Conservation (phyloP, 768 basidiomycete species). For the Lentinula edodes region DNA sequence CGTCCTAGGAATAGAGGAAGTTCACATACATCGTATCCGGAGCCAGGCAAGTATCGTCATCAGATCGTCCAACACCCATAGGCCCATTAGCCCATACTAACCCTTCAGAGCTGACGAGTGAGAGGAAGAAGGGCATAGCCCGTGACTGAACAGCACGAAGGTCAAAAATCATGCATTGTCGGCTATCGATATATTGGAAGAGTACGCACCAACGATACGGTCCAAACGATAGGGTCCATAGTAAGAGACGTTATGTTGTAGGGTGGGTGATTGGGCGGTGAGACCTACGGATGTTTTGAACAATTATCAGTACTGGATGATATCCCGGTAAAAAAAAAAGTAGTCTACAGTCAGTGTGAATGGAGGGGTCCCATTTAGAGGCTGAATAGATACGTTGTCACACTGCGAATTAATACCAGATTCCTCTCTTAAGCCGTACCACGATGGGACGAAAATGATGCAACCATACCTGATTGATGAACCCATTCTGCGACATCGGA, state of each 20-base stretch:
- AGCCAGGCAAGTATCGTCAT: conserved; percentile 34
- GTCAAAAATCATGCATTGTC: not conserved
- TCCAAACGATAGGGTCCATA: conserved; percentile 31
- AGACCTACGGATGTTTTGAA: conserved; percentile 25
- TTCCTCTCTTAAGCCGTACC: too few species aligned
- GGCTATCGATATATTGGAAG: not conserved
- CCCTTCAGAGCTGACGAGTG: conserved; percentile 39
- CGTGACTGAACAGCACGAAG: conserved; percentile 25
- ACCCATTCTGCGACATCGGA: conserved; percentile 37
- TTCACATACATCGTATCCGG: conserved; percentile 27
- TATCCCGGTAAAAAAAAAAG: not conserved
- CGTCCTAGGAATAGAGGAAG: not conserved
- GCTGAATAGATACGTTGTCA: conserved; percentile 37
- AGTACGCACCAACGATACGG: conserved; percentile 29
- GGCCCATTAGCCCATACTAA: conserved; percentile 46
- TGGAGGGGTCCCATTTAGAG: conserved; percentile 40
- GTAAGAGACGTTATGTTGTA: conserved; percentile 41
- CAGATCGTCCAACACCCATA: conserved; percentile 36
- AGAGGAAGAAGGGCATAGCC: conserved; percentile 44
- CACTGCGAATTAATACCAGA: conserved; percentile 28
- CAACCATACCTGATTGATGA: conserved; percentile 35
- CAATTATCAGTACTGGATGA: not conserved
- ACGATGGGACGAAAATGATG: not conserved
- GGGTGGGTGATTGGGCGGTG: conserved; percentile 46
- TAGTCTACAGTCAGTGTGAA: conserved; percentile 39